Evolutionary conservation across 352 stramenopile genomes (phyloP), one percentile per base, ranked within the genome.

Genomic region (Globisporangium solare): DNA sequence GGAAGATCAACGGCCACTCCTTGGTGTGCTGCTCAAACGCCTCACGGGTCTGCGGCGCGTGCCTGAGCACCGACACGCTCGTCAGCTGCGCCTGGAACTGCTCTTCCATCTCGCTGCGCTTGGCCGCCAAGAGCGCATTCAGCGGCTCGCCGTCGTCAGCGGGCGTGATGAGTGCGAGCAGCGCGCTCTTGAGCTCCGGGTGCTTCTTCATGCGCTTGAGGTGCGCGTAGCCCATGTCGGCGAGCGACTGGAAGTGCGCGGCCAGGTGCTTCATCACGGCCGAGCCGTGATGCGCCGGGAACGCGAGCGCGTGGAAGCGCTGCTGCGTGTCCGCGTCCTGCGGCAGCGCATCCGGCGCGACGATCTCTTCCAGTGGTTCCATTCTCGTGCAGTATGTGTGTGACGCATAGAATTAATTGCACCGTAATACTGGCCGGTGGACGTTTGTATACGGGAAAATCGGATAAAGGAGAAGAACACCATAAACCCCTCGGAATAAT

Each of bases 161-260:
- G 0, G 85, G 76, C 17, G 60, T 61, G 45, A 92, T 48, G 31
- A 94, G 68, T 46, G 83, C 79, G 41, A 89, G 58, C 42, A 91
- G 74, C 15, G 66, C 65, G 35, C 73, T 43, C 6, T 63, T 52
- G 7, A 51, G 14, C 27, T 53, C 42, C 18, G 80, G 55, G 54
- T 82, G 71, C 62, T 92, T 92, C 58, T 91, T 92, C 51, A 94
- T 77, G 39, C 85, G 85, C 68, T 94, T 94, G 40, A 94, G 68
- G 51, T 94, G 85, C 37, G 64, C 67, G 56, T 85, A 92, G 20
- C 85, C 83, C 37, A 89, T 60, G 49, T 79, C 75, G 13, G 67
- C 53, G 24, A 94, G 69, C 18, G 79, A 67, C 49, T 73, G 69
- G 51, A 87, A 91, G 52, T 64, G 55, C 31, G 45, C 56, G 1